Evolutionary conservation across 768 basidiomycete genomes (phyloP).

Genomic region (Galerina sulciceps): DNA sequence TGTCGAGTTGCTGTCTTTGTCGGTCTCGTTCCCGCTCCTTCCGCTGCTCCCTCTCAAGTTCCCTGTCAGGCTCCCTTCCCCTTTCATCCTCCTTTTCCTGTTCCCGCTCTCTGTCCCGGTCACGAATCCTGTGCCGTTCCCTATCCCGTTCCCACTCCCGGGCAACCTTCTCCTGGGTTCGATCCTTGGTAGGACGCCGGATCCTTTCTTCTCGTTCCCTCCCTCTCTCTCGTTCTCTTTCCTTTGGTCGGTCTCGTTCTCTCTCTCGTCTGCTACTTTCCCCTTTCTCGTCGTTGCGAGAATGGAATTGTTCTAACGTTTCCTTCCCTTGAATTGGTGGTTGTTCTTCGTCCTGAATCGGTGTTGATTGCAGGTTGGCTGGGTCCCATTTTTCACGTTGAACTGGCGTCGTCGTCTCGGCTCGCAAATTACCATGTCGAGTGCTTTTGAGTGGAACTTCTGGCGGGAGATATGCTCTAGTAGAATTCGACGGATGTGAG

Average conservation of each 20-base stretch:
- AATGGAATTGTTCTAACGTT: constrained; percentile 10
- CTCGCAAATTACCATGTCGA: constrained; percentile 14
- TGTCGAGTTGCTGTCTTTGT: constrained; percentile 18
- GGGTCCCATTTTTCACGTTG: constrained; percentile 28
- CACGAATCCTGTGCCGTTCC: constrained; percentile 13
- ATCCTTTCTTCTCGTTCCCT: constrained; percentile 23
- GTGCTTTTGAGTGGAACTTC: constrained; percentile 15
- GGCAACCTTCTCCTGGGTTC: constrained; percentile 13
- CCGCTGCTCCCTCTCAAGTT: constrained; percentile 22
- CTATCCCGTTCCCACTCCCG: constrained; percentile 17
- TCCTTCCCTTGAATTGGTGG: constrained; percentile 14
- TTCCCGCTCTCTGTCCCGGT: constrained; percentile 9
- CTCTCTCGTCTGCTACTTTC: constrained; percentile 17
- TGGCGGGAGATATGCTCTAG: constrained; percentile 11
- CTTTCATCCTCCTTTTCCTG: constrained; percentile 8
- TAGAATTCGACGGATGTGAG: constrained; percentile 13
- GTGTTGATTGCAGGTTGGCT: constrained; percentile 20
- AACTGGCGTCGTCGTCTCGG: constrained; percentile 12
- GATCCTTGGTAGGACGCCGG: constrained; percentile 17
- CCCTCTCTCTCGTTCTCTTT: constrained; percentile 23
- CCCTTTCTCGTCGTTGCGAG: constrained; percentile 13
- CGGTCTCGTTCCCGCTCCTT: constrained; percentile 17
- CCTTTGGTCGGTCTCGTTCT: constrained; percentile 24
- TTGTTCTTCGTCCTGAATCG: constrained; percentile 20
- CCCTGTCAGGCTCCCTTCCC: constrained; percentile 8